Base-by-base conservation (phyloP, 805 yeast genomes). In the Metschnikowia vanudenii region DNA sequence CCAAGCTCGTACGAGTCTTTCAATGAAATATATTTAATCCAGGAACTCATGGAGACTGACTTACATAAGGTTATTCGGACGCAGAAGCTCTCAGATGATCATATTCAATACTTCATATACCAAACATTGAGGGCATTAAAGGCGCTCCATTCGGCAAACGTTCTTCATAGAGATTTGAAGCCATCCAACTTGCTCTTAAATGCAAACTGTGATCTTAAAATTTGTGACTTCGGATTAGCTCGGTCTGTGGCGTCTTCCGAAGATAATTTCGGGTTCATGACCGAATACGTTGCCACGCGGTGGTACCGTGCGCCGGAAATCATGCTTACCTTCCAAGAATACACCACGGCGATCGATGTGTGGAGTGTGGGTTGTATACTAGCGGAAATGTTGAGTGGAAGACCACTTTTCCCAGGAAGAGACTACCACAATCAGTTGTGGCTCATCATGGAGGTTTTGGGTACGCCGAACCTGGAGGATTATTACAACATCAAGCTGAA, bases 241-340 rank as follows among this genome's bases (percentile, higher is more conserved):
- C 71, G 87, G 49, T 69, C 82, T 17, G 76, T 81, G 49, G 81
- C 88, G 31, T 73, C 79, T 49, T 72, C 71, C 45, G 84, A 84
- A 57, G 84, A 82, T 59, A 83, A 82, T 61, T 78, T 81, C 50
- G 89, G 88, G 4, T 83, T 82, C 63, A 85, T 92, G 96, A 92
- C 98, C 2, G 98, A 92, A 66, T 92, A 92, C 63, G 98, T 92
- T 37, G 98, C 98, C 9, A 92, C 98, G 3, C 74, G 98, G 54
- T 92, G 98, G 97, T 92, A 92, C 66, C 75, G 98, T 46, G 98
- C 98, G 0, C 98, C 98, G 0, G 98, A 92, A 59, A 90, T 92
- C 63, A 92, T 92, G 98, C 76, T 92, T 41, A 89, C 96, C 12
- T 89, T 91, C 58, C 92, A 90, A 53, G 88, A 86, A 59, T 92